Percentiles rank a stretch among this genome's conserved stretches.
Evolutionary conservation across 345 rosid genomes (phyloP).

Genomic region (Heritiera littoralis): DNA sequence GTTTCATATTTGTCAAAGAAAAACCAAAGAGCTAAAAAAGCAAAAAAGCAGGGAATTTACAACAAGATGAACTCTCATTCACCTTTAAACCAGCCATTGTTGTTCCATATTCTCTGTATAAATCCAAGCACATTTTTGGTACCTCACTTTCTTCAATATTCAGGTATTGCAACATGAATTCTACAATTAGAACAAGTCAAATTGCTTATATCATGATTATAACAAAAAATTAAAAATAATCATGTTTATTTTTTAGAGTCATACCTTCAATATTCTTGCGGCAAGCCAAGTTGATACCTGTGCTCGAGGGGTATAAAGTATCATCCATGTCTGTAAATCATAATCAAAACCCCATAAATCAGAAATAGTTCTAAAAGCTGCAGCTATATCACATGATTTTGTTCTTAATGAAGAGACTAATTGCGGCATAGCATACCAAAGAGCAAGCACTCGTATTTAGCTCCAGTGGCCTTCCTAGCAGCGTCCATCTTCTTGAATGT

Average conservation of each 20-base stretch:
- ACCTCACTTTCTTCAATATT: conserved; percentile 77
- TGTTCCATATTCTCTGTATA: conserved; percentile 88
- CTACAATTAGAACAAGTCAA: conserved; percentile 37
- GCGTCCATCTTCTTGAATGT: conserved; percentile 53
- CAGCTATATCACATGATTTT: neutral
- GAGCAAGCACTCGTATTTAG: conserved; percentile 75
- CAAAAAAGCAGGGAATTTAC: neutral
- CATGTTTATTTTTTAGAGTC: neutral
- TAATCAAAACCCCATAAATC: neutral
- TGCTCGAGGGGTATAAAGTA: conserved; percentile 75
- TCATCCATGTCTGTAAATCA: conserved; percentile 79
- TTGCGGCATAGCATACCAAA: conserved; percentile 53
- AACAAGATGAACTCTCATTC: neutral
- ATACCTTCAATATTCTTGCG: conserved; percentile 81
- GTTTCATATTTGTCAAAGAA: too few relatives aligned
- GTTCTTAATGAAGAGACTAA: neutral
- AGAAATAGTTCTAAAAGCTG: neutral
- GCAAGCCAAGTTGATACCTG: conserved; percentile 80
- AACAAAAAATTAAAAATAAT: neutral
- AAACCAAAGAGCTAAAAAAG: neutral
- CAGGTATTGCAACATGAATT: conserved; percentile 69
- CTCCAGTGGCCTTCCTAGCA: conserved; percentile 33
- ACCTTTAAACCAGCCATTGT: conserved; percentile 98
- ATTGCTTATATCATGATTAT: neutral
- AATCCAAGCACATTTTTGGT: conserved; percentile 81